Evolutionary conservation across 208 protist species (phyloP).

Genomic region (Herpetomonas tarakana): DNA sequence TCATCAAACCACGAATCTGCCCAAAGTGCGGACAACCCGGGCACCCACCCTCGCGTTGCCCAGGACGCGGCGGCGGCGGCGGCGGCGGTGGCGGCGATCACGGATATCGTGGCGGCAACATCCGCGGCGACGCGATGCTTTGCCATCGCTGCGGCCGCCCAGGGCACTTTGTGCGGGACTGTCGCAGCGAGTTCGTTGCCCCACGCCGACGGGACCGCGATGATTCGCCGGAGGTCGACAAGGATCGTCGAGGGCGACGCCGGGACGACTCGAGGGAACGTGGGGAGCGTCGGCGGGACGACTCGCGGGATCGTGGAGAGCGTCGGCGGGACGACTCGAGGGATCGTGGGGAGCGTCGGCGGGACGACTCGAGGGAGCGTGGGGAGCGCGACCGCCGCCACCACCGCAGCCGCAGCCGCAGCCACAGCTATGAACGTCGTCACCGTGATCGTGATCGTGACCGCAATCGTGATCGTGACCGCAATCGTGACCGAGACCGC

Average conservation of each 20-base stretch:
- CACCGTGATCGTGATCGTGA: not conserved
- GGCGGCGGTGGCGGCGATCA: not conserved
- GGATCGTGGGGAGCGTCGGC: not conserved
- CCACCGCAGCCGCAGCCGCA: not conserved
- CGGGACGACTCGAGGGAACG: not conserved
- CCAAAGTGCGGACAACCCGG: not conserved
- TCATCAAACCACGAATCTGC: not conserved
- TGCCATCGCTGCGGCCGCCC: not conserved
- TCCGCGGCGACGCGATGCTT: too few relatives aligned
- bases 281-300: not conserved
- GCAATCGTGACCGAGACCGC: not conserved
- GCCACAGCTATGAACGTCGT: not conserved
- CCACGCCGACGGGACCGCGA: too few relatives aligned
- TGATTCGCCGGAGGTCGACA: not conserved
- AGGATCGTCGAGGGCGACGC: not conserved
- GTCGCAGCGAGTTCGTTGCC: not conserved
- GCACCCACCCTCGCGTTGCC: not conserved
- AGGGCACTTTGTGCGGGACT: not conserved
- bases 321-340: not conserved
- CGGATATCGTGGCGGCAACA: too few relatives aligned
- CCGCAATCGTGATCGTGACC: not conserved
- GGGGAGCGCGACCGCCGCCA: not conserved
- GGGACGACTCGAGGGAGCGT: not conserved
- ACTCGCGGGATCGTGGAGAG: not conserved
- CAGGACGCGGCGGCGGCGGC: too few relatives aligned